These are phyloP conservation scores for Leccinum fallax DNA, from an alignment of 1,284 basidiomycete genomes.

Conservation along the genomic window DNA sequence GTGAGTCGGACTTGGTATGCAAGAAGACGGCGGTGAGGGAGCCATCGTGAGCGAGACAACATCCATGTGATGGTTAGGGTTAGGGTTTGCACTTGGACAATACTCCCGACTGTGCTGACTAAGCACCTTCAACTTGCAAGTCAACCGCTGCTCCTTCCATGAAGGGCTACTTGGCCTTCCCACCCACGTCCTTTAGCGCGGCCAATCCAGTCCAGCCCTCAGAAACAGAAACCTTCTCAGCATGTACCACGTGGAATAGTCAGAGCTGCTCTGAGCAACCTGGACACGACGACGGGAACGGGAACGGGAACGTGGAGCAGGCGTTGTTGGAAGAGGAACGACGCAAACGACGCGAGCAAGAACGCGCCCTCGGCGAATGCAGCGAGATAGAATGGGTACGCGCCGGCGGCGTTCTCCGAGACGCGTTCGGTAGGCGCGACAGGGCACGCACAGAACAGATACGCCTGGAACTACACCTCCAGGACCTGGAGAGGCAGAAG, in stretches of 20 bases:
- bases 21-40: constrained; percentile 2
- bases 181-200: constrained; percentile 10
- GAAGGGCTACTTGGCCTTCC: constrained; percentile 31
- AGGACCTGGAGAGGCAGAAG: constrained; percentile 23
- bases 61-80: constrained; percentile 14
- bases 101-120: neutral
- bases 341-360: constrained; percentile 28
- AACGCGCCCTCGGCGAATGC: constrained; percentile 34
- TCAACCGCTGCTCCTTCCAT: constrained; percentile 7
- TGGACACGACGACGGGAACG: neutral
- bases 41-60: constrained; percentile 15
- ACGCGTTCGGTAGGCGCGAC: constrained; percentile 52
- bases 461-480: constrained; percentile 24
- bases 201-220: neutral
- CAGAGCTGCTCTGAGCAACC: constrained; percentile 1
- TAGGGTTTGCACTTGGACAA: neutral
- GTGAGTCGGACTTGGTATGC: constrained; percentile 7
- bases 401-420: constrained; percentile 55
- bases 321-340: constrained; percentile 21
- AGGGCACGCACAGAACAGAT: constrained; percentile 44
- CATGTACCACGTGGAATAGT: constrained; percentile 9
- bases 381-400: constrained; percentile 64
- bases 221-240: neutral
- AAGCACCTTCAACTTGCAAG: neutral
- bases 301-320: neutral